Conservation (phyloP, 2,329 filamentous ascomycete species). For the Diaporthe sp. region DNA sequence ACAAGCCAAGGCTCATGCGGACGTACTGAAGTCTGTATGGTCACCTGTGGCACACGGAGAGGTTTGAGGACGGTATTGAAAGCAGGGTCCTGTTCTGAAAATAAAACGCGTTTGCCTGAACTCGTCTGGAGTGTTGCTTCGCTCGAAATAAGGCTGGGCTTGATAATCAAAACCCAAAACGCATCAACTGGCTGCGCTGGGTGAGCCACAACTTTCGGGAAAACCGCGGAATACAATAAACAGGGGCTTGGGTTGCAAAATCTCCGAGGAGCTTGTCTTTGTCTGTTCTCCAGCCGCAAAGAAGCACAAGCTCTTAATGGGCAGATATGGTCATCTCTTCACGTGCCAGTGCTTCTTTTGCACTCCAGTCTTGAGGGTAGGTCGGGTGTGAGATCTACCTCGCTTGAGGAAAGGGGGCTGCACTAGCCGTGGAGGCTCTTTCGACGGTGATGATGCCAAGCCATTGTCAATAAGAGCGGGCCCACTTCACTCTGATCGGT, state of each 20-base stretch:
- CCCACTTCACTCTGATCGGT: slow-evolving; percentile 15
- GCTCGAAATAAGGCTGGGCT: not conserved
- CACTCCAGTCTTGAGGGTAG: not conserved
- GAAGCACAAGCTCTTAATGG: not conserved
- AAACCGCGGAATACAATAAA: not conserved
- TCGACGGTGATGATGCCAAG: slow-evolving; percentile 28
- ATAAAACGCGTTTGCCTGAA: not conserved
- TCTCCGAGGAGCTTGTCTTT: slow-evolving; percentile 9
- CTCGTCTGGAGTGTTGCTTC: not conserved
- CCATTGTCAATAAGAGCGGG: slow-evolving; percentile 18
- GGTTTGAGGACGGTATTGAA: not conserved
- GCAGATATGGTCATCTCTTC: slow-evolving; percentile 9
- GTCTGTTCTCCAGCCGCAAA: not conserved
- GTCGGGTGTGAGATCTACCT: slow-evolving; percentile 19
- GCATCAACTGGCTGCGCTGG: not conserved
- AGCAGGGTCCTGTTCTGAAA: not conserved
- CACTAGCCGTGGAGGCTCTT: slow-evolving; percentile 15
- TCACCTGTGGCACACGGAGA: not conserved
- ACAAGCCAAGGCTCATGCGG: not conserved
- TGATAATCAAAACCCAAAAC: not conserved
- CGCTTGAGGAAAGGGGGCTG: slow-evolving; percentile 33
- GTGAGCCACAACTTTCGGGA: not conserved
- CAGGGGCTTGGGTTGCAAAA: not conserved
- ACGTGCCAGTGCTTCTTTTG: not conserved
- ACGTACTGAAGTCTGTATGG: not conserved